Base-by-base conservation (phyloP, 225 moss, liverwort and hornwort species). In the Marchantia polymorpha region DNA sequence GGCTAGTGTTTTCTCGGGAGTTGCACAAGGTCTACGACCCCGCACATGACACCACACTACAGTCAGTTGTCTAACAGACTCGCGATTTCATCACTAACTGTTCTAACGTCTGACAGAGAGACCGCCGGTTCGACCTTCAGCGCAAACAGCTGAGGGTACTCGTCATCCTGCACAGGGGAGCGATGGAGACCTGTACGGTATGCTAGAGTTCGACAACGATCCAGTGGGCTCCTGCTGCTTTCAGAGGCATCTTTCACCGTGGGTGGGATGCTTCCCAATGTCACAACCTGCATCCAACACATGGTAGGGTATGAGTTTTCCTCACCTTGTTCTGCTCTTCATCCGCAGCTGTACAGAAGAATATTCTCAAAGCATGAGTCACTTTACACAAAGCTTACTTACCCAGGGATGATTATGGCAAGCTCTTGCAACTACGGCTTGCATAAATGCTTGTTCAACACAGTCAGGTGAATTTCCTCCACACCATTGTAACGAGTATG, bases 401-500 rank as follows among this genome's bases (percentile, higher is more conserved):
- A 84, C 84, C 84, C 77, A 30, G n/a, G 81, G 58, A 12, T 72
- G 54, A n/a, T 52, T 81, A 27, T 78, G 64, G 55, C 81, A 73
- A n/a, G 59, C 77, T 10, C 53, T 67, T 0, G 73, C 13, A 52
- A 74, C 77, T 56, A 84, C 7, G 0, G 56, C 73, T 12, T 78
- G 71, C 55, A 84, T 64, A 67, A 84, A 61, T 7, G 73, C 72
- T 77, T 67, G 81, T 26, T 84, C 84, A 55, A 77, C 81, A 22
- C 12, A 55, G 10, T 58, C 52, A 39, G 77, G 81, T 7, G 58
- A 50, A 7, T 59, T 74, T 14, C 74, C 80, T 60, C 84, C 84
- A 58, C 63, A 75, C 77, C 88, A 85, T 78, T 81, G 78, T 72
- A 90, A 75, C 59, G 78, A 60, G 86, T 89, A 94, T 17, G 88